Percentiles rank a stretch among this genome's conserved stretches.
These are phyloP conservation scores for Diaporthe longicolla DNA, from an alignment of 2,329 filamentous ascomycete species.

Conservation along the genomic window DNA sequence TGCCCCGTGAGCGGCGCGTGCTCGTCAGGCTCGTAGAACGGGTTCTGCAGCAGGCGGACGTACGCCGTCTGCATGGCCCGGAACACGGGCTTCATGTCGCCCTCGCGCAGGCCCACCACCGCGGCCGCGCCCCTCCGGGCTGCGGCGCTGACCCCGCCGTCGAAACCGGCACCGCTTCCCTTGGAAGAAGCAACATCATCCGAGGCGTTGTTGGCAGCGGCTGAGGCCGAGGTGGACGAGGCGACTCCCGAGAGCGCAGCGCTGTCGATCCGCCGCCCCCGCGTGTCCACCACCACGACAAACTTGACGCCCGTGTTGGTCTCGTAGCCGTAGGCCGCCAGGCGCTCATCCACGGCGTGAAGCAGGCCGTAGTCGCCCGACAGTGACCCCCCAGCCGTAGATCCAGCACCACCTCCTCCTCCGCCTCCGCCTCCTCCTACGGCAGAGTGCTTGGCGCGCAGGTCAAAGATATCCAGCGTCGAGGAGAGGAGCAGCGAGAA, in stretches of 20 bases:
- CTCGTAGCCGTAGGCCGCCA: constrained; percentile 95
- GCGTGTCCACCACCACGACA: constrained; percentile 91
- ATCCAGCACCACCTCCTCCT: not conserved
- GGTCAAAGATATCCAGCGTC: constrained; percentile 93
- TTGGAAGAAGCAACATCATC: constrained; percentile 67
- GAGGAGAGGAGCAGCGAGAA: constrained; percentile 93
- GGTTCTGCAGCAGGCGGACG: constrained; percentile 89
- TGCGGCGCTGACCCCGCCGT: constrained; percentile 46
- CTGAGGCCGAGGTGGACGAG: constrained; percentile 17
- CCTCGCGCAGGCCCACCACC: constrained; percentile 81
- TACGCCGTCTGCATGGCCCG: constrained; percentile 94
- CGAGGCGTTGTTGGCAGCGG: constrained; percentile 45
- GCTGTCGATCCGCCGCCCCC: constrained; percentile 72
- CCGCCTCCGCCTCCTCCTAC: not conserved
- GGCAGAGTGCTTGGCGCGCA: constrained; percentile 75
- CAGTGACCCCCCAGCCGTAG: constrained; percentile 55
- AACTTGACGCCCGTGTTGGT: constrained; percentile 96
- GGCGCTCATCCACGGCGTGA: constrained; percentile 92
- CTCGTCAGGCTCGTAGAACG: constrained; percentile 93
- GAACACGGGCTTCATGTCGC: constrained; percentile 93
- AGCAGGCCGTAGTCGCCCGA: constrained; percentile 92
- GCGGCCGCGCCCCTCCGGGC: constrained; percentile 50
- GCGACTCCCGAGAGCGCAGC: constrained; percentile 41
- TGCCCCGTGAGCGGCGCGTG: constrained; percentile 72
- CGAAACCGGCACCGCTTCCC: constrained; percentile 49